Base-by-base conservation (phyloP, 768 basidiomycete species). In the Neoboletus subvelutipes region DNA sequence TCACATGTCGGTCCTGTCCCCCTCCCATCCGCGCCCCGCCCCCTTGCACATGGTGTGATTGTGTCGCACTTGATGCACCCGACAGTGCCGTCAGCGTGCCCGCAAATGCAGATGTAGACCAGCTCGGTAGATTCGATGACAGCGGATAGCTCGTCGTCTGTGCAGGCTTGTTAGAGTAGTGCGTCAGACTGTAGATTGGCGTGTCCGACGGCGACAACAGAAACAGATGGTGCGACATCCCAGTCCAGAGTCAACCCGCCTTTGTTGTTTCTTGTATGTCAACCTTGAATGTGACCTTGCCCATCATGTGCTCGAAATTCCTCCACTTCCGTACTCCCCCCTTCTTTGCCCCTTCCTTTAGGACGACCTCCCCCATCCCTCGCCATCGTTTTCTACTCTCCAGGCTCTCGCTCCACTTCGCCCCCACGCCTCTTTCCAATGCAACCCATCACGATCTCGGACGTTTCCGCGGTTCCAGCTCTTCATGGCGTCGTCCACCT, bases 81-180 rank as follows among this genome's bases (percentile, higher is more conserved):
- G 91, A 93, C 53, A 94, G 72, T 22, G 92, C 92, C 34, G 90
- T 92, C 58, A 94, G 77, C 29, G 92, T 94, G 6, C 92, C 92
- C 12, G 92, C 91, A 68, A 94, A 94, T 4, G 92, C 92, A 57
- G 91, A 92, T 2, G 92, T 92, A 6, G 91, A 92, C 92, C 92
- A 94, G 60, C 86, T 88, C 24, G 92, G 92, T 58, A 94, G 73
- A 70, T 93, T 94, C 8, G 90, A 85, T 3, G 90, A 85, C 48
- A 94, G 76, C 3, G 91, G 86, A 8, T 87, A 88, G 26, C 83
- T 69, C 11, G 78, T 78, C 52, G 74, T 80, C 43, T 80, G 76
- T 22, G 76, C 76, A 17, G 91, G 87, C 71, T 88, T 92, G 52
- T 84, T 84, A 34, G 92, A 92, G 61, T 86, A 85, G 69, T 93